Evolutionary conservation across 768 basidiomycete species (phyloP).

Genomic region (Boletus fagicola): DNA sequence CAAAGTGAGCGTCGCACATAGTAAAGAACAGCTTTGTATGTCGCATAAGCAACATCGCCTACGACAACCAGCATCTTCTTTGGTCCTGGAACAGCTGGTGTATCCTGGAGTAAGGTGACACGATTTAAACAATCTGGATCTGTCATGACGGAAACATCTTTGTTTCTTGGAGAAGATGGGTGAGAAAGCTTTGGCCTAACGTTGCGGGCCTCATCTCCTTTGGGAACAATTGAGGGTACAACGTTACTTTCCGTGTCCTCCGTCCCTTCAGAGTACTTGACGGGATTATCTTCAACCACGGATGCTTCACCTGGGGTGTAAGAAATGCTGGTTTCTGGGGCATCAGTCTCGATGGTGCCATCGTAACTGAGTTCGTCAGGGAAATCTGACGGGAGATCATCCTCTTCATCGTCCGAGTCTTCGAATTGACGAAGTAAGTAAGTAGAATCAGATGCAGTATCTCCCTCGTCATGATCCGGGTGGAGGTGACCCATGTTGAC

Average conservation of each 20-base stretch:
- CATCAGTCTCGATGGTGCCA: slow-evolving; percentile 24
- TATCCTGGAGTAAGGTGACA: not conserved
- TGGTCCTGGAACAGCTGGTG: slow-evolving; percentile 39
- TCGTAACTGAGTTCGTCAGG: slow-evolving; percentile 35
- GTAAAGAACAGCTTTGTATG: slow-evolving; percentile 68
- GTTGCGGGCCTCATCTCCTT: slow-evolving; percentile 26
- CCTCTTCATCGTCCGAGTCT: slow-evolving; percentile 56
- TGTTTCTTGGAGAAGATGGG: slow-evolving; percentile 40
- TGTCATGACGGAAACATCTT: slow-evolving; percentile 19
- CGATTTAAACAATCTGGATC: slow-evolving; percentile 7
- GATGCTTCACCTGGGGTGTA: not conserved
- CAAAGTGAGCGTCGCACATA: slow-evolving; percentile 50
- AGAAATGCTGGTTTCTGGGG: slow-evolving; percentile 6
- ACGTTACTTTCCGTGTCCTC: not conserved
- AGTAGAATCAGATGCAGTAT: slow-evolving; percentile 52
- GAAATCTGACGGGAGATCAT: slow-evolving; percentile 39
- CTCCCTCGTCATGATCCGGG: slow-evolving; percentile 36
- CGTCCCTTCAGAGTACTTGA: slow-evolving; percentile 3
- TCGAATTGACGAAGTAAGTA: slow-evolving; percentile 36
- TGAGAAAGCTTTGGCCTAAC: slow-evolving; percentile 37
- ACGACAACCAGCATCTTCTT: slow-evolving; percentile 53
- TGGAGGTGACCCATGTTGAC: slow-evolving; percentile 25
- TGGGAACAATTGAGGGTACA: not conserved
- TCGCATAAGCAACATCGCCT: slow-evolving; percentile 57
- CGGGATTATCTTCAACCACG: slow-evolving; percentile 5